Conservation (phyloP, 208 protist species). For the Ichthyophonus hoferi region DNA sequence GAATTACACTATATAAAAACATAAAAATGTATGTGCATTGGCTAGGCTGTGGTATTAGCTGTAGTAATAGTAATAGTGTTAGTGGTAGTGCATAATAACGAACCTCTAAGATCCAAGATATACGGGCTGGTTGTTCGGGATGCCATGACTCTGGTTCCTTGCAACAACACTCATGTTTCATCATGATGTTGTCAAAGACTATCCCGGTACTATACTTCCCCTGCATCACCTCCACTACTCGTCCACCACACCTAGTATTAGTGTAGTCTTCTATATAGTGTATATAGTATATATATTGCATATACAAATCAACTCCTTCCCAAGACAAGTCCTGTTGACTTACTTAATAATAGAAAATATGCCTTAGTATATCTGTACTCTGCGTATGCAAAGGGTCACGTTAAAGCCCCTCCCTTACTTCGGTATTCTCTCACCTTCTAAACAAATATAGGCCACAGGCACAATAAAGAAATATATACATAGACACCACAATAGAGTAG, state of each 20-base stretch:
- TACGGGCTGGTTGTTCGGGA: slow-evolving; percentile 28
- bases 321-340: no score
- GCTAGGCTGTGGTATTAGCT: no score
- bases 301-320: no score
- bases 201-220: background rate
- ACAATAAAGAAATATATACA: background rate
- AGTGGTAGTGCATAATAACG: no score
- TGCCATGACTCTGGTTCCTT: slow-evolving; percentile 16
- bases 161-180: slow-evolving; percentile 19
- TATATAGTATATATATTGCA: no score
- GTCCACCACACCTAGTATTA: background rate
- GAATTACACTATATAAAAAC: no score
- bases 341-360: no score
- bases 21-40: no score
- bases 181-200: slow-evolving; percentile 3
- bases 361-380: background rate
- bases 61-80: no score
- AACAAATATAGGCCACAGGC: background rate
- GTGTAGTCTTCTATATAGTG: background rate
- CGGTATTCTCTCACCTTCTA: no score
- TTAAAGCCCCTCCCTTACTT: no score
- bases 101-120: slow-evolving; percentile 12
- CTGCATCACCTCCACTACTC: background rate
- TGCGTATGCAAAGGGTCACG: background rate
- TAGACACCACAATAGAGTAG: background rate